Conservation (phyloP, 2,329 filamentous ascomycete genomes). For the Colletotrichum musicola region DNA sequence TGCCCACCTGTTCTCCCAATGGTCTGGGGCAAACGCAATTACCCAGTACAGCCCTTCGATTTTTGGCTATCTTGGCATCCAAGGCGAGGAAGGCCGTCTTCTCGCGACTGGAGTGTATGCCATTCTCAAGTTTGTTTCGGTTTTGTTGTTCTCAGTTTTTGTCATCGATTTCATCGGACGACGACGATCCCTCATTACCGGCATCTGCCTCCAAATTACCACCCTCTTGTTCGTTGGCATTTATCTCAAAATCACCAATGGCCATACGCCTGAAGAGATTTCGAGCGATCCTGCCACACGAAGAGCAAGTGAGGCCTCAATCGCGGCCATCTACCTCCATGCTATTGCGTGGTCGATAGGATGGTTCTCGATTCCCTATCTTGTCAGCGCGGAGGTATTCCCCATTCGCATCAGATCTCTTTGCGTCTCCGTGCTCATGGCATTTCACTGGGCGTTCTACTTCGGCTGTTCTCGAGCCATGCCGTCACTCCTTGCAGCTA, state of each 20-base stretch:
- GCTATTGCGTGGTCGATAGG: no score
- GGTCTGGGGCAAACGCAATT: slow-evolving; percentile 47
- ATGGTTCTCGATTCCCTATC: no score
- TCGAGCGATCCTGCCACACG: slow-evolving; percentile 39
- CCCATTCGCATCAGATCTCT: no score
- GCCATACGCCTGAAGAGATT: slow-evolving; percentile 40
- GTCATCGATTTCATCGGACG: slow-evolving; percentile 44
- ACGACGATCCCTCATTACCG: slow-evolving; percentile 41
- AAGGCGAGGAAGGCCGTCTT: slow-evolving; percentile 42
- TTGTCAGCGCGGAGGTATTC: no score
- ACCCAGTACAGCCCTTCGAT: slow-evolving; percentile 47
- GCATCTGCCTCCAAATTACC: slow-evolving; percentile 48
- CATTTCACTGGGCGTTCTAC: no score
- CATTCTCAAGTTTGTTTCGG: slow-evolving; percentile 47
- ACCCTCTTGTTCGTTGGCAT: slow-evolving; percentile 47
- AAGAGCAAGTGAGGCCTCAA: slow-evolving; percentile 52
- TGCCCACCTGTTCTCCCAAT: slow-evolving; percentile 45
- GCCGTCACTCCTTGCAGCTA: no score
- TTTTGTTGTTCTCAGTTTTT: slow-evolving; percentile 45
- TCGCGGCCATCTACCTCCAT: slow-evolving; percentile 50
- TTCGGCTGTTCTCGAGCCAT: no score
- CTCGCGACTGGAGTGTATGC: slow-evolving; percentile 44
- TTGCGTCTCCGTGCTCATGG: no score
- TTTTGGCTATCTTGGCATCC: slow-evolving; percentile 46
- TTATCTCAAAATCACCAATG: slow-evolving; percentile 47